Evolutionary conservation across 106 monocot species (phyloP).

Genomic region (Cymbidium sinense): DNA sequence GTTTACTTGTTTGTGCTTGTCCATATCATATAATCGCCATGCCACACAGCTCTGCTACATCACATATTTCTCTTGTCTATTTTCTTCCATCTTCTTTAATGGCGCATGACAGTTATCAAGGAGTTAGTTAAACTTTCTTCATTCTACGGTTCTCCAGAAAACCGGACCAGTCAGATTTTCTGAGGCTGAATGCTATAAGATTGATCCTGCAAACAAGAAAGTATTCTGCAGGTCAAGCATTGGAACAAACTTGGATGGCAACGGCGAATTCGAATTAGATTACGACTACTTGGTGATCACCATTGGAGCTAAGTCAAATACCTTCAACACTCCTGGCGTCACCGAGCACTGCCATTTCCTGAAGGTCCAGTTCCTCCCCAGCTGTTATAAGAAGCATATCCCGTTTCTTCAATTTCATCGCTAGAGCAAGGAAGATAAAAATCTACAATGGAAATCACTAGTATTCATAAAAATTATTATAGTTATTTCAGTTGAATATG

Average conservation of each 20-base stretch:
- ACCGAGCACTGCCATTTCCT: slow-evolving; percentile 56
- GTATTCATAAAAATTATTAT: background rate
- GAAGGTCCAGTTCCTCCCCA: slow-evolving; percentile 24
- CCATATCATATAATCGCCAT: no score
- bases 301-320: slow-evolving; percentile 49
- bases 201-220: slow-evolving; percentile 27
- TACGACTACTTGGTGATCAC: slow-evolving; percentile 34
- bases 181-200: slow-evolving; percentile 23
- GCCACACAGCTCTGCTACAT: no score
- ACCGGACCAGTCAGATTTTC: slow-evolving; percentile 33
- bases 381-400: background rate
- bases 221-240: slow-evolving; percentile 16
- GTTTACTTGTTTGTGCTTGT: no score
- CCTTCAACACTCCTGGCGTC: slow-evolving; percentile 68
- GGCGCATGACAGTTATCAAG: background rate
- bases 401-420: no score
- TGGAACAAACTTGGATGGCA: slow-evolving; percentile 44
- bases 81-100: background rate
- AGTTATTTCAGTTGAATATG: no score
- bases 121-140: background rate
- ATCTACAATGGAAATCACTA: background rate
- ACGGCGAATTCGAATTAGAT: slow-evolving; percentile 45
- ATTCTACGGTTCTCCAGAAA: slow-evolving; percentile 27
- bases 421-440: background rate
- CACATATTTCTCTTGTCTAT: background rate